These are phyloP conservation scores for Coniella vitis DNA, from an alignment of 2,329 filamentous ascomycete genomes.

Conservation along the genomic window DNA sequence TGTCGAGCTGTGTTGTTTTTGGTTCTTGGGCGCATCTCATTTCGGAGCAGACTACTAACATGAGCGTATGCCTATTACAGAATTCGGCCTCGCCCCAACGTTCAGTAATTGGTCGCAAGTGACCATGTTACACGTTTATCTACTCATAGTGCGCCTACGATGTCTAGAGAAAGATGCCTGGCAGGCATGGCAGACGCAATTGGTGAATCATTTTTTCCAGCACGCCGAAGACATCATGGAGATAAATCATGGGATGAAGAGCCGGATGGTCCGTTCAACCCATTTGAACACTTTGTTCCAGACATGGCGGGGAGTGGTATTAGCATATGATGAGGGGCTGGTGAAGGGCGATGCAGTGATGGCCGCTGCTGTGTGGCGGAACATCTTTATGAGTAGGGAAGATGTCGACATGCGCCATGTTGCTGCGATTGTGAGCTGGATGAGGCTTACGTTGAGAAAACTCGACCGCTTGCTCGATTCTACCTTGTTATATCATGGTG, in stretches of 20 bases:
- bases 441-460: slow-evolving; percentile 40
- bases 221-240: slow-evolving; percentile 81
- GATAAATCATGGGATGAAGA: slow-evolving; percentile 64
- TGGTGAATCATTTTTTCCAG: slow-evolving; percentile 94
- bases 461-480: slow-evolving; percentile 45
- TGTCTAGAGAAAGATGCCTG: slow-evolving; percentile 65
- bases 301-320: slow-evolving; percentile 82
- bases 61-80: slow-evolving; percentile 35
- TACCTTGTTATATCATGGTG: slow-evolving; percentile 25
- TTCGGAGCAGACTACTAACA: slow-evolving; percentile 4
- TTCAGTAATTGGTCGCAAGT: slow-evolving; percentile 96
- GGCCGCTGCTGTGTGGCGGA: slow-evolving; percentile 83
- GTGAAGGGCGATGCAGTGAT: slow-evolving; percentile 70
- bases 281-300: slow-evolving; percentile 84
- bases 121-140: slow-evolving; percentile 93
- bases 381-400: slow-evolving; percentile 69
- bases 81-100: slow-evolving; percentile 71
- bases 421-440: slow-evolving; percentile 50
- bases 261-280: slow-evolving; percentile 51
- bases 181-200: slow-evolving; percentile 76
- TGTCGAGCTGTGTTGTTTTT: slow-evolving; percentile 19
- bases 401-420: slow-evolving; percentile 44
- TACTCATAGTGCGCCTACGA: slow-evolving; percentile 76
- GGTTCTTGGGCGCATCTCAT: background rate
- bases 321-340: slow-evolving; percentile 79